Base-by-base conservation (phyloP, 192 early-diverging fungal species). In the Rhizoclosmatium globosum region DNA sequence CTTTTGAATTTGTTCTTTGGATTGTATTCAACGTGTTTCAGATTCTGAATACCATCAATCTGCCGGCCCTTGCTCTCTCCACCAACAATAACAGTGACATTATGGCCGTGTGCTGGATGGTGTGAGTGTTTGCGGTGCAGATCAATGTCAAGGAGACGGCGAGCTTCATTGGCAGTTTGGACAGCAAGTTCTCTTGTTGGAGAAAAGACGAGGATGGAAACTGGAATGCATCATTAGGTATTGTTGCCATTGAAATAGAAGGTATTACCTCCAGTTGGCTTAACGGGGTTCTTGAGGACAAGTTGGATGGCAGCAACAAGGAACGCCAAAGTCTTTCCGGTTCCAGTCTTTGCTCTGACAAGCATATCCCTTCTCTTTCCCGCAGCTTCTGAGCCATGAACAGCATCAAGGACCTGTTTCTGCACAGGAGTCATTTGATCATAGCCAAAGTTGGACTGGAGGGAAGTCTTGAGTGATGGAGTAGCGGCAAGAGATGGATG, bases 291-390 rank as follows among this genome's bases (percentile, higher is more conserved):
- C 66, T 46, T 44, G 57, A 68, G 42, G 83, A 93, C 83, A 43
- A 92, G 89, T 68, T 98, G 93, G 23, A 98, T 73, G 1, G 96
- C 95, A 6, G 96, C 93, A 44, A 96, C 88, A 81, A 99, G 82
- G 73, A 99, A 99, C n/a, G 95, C 98, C 21, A 95, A 83, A 0
- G 96, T 99, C 83, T 99, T 99, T 57, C 98, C 98, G 0, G 97
- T 98, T 78, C 98, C 98, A 13, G 98, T 99, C 85, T 98, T 97
- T 7, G 97, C 95, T 75, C 95, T 93, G 74, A 98, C 94, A 84
- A 99, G 92, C 72, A 98, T 87, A 79, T 99, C 98, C 13, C 72
- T 21, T 45, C 59, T 39, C 11, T 41, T 7, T 79, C 80, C 42
- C 77, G 47, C 17, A 88, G 83, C 23, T 94, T 94, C 45, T 95